Evolutionary conservation across 768 basidiomycete genomes (phyloP).

Genomic region (Lactifluus echinatus): DNA sequence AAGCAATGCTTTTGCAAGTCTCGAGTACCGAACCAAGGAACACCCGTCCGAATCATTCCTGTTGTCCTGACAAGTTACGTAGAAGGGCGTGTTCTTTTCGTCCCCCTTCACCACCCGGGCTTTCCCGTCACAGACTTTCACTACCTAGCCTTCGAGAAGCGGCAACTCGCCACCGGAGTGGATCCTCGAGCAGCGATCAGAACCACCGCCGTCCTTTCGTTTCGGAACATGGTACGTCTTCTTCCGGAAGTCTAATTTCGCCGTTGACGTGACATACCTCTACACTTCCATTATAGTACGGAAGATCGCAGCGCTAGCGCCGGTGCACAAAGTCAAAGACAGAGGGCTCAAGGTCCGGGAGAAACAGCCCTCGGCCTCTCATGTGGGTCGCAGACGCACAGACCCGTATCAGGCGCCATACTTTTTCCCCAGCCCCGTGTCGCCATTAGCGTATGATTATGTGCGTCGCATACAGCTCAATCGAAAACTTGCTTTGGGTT

Average conservation of each 20-base stretch:
- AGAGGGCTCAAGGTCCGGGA: not conserved
- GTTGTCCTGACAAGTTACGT: not conserved
- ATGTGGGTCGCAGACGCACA: constrained; percentile 30
- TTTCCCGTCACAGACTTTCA: not conserved
- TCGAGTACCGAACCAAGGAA: not conserved
- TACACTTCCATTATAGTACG: not conserved
- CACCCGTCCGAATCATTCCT: not conserved
- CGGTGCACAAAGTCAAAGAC: not conserved
- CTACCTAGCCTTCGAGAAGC: not conserved
- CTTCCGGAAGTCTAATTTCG: not conserved
- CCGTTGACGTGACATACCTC: not conserved
- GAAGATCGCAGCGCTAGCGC: not conserved
- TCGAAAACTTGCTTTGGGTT: not conserved
- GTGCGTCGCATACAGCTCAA: constrained; percentile 14
- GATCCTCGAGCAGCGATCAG: not conserved
- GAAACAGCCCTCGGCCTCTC: not conserved
- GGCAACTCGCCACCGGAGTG: not conserved
- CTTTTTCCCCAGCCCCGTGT: constrained; percentile 44
- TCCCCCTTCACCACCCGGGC: not conserved
- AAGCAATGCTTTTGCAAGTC: not conserved
- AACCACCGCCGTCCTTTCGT: not conserved
- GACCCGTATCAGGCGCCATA: constrained; percentile 59
- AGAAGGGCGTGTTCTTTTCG: too few relatives aligned
- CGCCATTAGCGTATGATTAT: constrained; percentile 30
- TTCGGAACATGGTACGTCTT: not conserved